Conservation (phyloP, 2,329 filamentous ascomycete genomes). For the Xylariaceae sp. region DNA sequence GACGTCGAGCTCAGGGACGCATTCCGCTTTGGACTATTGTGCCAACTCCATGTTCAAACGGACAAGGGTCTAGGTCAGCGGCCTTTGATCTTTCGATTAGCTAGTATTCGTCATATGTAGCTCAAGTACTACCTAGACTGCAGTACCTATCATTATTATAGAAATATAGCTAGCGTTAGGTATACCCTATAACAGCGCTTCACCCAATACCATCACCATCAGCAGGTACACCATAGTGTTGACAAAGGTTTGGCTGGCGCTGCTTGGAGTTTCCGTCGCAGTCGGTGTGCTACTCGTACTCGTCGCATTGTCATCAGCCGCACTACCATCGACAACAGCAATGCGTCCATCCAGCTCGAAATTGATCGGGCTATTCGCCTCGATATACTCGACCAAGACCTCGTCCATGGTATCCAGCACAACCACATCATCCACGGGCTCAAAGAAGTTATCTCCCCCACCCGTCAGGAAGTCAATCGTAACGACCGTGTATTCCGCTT, state of each 20-base stretch:
- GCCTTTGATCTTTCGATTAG: no score
- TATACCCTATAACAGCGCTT: no score
- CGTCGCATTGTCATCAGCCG: conserved; percentile 2
- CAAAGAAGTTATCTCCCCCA: conserved; percentile 60
- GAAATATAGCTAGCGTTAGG: no score
- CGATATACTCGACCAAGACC: conserved; percentile 45
- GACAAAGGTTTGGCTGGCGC: neutral
- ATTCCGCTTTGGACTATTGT: no score
- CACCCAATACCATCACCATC: no score
- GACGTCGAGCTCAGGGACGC: no score
- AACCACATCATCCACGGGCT: conserved; percentile 29
- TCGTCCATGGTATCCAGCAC: conserved; percentile 47
- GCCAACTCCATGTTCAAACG: no score
- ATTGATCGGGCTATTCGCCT: conserved; percentile 43
- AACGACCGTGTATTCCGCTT: conserved; percentile 50
- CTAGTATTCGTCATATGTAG: no score
- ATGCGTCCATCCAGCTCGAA: conserved; percentile 46
- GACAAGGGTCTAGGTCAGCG: no score
- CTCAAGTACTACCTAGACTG: no score
- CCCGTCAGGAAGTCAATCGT: conserved; percentile 60
- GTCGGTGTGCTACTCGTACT: conserved; percentile 3
- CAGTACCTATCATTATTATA: no score
- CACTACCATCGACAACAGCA: conserved; percentile 22
- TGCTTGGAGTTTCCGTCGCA: conserved; percentile 1
- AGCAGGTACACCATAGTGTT: neutral